phyloP scores from a whole-genome alignment of 176 grass and related monocot genomes.

The Oryza longistaminata region DNA sequence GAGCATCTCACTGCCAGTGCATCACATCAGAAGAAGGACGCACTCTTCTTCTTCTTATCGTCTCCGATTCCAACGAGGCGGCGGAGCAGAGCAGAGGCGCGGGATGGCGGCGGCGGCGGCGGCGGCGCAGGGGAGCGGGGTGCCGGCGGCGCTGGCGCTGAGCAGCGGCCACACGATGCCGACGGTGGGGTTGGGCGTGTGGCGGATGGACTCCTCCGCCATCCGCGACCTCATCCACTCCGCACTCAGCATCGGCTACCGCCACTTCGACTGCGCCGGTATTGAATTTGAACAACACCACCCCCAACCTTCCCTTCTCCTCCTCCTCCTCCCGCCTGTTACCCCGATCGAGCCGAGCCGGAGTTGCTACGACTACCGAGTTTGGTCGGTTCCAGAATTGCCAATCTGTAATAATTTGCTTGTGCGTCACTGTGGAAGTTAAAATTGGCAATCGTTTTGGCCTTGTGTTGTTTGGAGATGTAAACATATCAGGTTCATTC shows the following conservation, averaged over 20 bases:
- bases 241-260: conserved; percentile 86
- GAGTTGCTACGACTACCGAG: neutral
- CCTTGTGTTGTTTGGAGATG: neutral
- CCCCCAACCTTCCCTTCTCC: neutral
- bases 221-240: conserved; percentile 80
- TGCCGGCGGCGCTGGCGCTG: conserved; percentile 47
- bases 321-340: neutral
- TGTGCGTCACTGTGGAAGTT: neutral
- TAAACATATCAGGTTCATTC: neutral
- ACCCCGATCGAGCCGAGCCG: neutral
- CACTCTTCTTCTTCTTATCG: neutral
- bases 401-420: too few species aligned
- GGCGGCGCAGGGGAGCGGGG: neutral
- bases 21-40: too few species aligned
- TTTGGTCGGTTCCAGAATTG: neutral
- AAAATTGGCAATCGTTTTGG: neutral
- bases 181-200: conserved; percentile 82
- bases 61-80: neutral
- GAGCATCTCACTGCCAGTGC: too few species aligned
- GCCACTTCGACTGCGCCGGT: conserved; percentile 97
- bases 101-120: conserved; percentile 42
- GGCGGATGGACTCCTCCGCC: conserved; percentile 76
- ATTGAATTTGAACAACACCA: neutral
- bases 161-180: conserved; percentile 80
- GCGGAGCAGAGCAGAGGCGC: neutral